These are phyloP conservation scores for Ophiostoma tasmaniense DNA, from an alignment of 2,329 filamentous ascomycete species.

Conservation along the genomic window DNA sequence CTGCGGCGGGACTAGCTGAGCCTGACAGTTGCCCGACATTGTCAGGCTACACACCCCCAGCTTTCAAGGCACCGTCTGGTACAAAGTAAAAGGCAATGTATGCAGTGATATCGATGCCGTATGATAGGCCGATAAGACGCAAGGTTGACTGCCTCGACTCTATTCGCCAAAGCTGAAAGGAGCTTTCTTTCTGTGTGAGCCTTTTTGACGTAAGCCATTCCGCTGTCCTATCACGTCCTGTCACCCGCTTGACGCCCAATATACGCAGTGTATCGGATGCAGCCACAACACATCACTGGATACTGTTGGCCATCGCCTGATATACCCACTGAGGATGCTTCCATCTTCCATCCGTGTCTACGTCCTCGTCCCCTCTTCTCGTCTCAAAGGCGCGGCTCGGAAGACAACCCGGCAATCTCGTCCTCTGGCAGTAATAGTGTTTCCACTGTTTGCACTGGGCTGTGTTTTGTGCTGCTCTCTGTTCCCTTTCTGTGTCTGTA, in stretches of 20 bases:
- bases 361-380: neutral
- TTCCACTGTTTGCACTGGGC: neutral
- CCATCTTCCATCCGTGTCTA: neutral
- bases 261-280: neutral
- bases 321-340: neutral
- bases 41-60: neutral
- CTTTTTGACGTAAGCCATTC: neutral
- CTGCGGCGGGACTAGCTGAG: neutral
- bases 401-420: neutral
- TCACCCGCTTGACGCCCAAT: constrained; percentile 1
- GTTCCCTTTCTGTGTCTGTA: too few species aligned
- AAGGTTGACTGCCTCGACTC: neutral
- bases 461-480: neutral
- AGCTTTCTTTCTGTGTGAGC: neutral
- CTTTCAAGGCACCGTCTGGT: too few species aligned
- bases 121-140: neutral
- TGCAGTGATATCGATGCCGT: neutral
- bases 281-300: neutral
- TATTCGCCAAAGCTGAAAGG: too few species aligned
- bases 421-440: neutral
- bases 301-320: neutral
- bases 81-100: too few species aligned
- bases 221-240: neutral
- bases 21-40: neutral
- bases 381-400: neutral